Evolutionary conservation across 345 rosid species (phyloP).

Genomic region (Eucalyptus pauciflora): DNA sequence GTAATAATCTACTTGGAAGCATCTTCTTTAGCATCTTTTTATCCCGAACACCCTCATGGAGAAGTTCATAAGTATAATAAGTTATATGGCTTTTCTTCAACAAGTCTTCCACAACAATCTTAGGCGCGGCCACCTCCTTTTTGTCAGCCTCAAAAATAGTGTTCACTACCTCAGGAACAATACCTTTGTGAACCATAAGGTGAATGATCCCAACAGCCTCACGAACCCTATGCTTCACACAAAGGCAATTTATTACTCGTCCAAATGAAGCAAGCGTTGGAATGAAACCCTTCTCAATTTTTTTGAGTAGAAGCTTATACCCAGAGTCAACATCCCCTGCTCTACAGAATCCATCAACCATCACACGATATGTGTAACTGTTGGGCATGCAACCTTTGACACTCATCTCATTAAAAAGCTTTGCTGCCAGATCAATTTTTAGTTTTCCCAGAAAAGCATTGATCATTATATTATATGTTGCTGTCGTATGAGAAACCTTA

Average conservation of each 20-base stretch:
- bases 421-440: constrained; percentile 41
- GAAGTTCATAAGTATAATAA: constrained; percentile 73
- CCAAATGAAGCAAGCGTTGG: constrained; percentile 71
- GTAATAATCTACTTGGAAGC: constrained; percentile 6
- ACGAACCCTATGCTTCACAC: constrained; percentile 48
- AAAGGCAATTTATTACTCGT: constrained; percentile 74
- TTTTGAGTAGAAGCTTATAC: constrained; percentile 35
- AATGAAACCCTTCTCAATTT: constrained; percentile 49
- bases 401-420: constrained; percentile 63
- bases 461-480: constrained; percentile 74
- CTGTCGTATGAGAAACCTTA: constrained; percentile 35
- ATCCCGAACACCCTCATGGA: constrained; percentile 75
- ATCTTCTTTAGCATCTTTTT: constrained; percentile 55
- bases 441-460: constrained; percentile 58
- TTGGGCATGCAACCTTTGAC: constrained; percentile 49
- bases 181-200: constrained; percentile 53
- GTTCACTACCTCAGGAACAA: constrained; percentile 72
- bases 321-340: constrained; percentile 52
- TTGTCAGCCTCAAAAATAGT: constrained; percentile 69
- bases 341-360: constrained; percentile 84
- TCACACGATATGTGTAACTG: constrained; percentile 59
- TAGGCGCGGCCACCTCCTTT: constrained; percentile 76
- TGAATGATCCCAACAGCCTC: constrained; percentile 67
- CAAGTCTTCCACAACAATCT: constrained; percentile 81
- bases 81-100: constrained; percentile 76